Base-by-base conservation (phyloP, 257 asterid species). In the Solanum chmielewskii region DNA sequence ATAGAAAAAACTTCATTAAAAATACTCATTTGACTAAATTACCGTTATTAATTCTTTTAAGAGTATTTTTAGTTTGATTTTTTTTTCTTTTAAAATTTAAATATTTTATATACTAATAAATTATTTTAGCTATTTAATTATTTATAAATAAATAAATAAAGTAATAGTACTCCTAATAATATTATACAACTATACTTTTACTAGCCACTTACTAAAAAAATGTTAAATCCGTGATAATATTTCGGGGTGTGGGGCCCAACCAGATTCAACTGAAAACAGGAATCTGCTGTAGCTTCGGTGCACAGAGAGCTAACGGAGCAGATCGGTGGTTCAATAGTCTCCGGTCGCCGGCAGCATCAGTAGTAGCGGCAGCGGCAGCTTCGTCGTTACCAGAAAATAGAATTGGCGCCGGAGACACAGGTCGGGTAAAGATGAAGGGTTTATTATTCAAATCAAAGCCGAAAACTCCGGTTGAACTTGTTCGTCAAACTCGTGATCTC, bases 401-500 rank as follows among this genome's bases (percentile, higher is more conserved):
- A 21, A 80, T 45, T 44, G 68, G 68, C 15, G 20, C 85, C 31
- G 85, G 45, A 49, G 29, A 27, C n/a, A 7, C 64, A n/a, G 66
- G 88, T 89, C 29, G 68, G 64, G 68, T 16, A 20, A 80, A 81
- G 64, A 81, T 81, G 85, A 81, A 81, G 64, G 68, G 69, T 7
- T 81, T 81, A 42, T 70, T 95, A 83, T 91, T 92, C 90, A 95
- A 94, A 90, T 88, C 94, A 14, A 94, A 93, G 91, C 94, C 97
- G 3, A 93, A 83, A 89, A 92, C 97, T 37, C 97, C 97, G 2
- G 93, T 85, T 41, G 98, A 94, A 87, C 70, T 93, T 64, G 98
- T 95, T 86, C 91, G 95, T 2, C 93, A 91, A 41, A 81, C 95
- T 29, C 97, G 99, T 56, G 99, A 97, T 90, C 97, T 96, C 59